phyloP scores from a whole-genome alignment of 768 basidiomycete genomes.

The Sutorius australiensis region DNA sequence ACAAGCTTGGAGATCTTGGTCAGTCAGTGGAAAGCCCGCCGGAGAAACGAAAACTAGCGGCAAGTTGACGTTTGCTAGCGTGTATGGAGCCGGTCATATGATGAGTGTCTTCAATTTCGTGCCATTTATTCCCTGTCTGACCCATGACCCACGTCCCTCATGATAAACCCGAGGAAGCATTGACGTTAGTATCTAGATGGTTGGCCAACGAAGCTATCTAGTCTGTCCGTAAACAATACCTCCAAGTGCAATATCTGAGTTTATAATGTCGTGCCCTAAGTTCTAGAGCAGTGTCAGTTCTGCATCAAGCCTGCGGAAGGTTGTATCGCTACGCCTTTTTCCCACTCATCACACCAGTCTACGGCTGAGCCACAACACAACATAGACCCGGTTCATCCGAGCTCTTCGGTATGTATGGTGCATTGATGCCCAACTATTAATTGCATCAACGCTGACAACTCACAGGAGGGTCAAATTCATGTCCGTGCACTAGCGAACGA shows the following conservation, averaged over 20 bases:
- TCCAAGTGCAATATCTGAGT: background rate
- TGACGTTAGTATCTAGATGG: conserved; percentile 65
- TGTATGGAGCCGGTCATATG: conserved; percentile 75
- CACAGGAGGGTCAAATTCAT: too few species aligned
- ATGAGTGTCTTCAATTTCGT: conserved; percentile 32
- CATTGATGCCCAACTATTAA: too few species aligned
- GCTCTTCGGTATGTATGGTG: too few species aligned
- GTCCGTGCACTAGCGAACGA: conserved; percentile 47
- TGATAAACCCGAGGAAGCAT: conserved; percentile 63
- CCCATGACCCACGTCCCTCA: conserved; percentile 49
- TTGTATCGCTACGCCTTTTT: background rate
- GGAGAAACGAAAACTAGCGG: conserved; percentile 55
- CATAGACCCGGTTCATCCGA: too few species aligned
- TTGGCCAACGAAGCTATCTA: conserved; percentile 41
- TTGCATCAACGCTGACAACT: too few species aligned
- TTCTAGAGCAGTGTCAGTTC: background rate
- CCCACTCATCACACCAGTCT: background rate
- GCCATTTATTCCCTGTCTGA: conserved; percentile 17
- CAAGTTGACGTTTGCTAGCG: conserved; percentile 60
- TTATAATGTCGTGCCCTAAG: background rate
- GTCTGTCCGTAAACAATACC: conserved; percentile 6
- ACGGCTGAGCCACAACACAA: background rate
- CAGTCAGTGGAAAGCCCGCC: conserved; percentile 47
- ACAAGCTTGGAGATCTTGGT: conserved; percentile 49
- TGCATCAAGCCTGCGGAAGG: background rate